Conservation (phyloP, 495 filamentous ascomycete species). For the Immersiella caudata region DNA sequence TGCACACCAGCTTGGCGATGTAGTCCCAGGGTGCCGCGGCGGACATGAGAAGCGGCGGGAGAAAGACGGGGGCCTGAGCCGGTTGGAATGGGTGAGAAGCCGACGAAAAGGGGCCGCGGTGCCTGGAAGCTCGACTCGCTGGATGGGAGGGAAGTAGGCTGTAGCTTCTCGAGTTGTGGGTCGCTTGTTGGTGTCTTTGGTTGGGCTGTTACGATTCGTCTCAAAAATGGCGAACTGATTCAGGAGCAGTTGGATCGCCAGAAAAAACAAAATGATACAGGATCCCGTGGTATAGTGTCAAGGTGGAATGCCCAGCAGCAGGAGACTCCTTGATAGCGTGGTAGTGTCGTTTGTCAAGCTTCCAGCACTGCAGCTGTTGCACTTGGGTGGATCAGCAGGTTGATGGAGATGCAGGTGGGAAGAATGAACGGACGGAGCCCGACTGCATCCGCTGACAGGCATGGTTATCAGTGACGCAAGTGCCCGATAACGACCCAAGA, state of each 20-base stretch:
- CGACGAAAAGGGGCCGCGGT: slow-evolving; percentile 2
- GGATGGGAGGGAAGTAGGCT: not conserved
- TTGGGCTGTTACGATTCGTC: not conserved
- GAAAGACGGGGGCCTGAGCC: slow-evolving; percentile 13
- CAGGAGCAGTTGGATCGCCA: not conserved
- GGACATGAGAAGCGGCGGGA: slow-evolving; percentile 45
- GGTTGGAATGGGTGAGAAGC: not conserved
- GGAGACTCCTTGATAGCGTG: not conserved
- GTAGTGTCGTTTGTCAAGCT: slow-evolving; percentile 11
- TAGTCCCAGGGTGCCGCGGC: slow-evolving; percentile 80
- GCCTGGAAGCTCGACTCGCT: not conserved
- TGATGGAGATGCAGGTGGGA: slow-evolving; percentile 2
- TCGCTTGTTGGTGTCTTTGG: not conserved
- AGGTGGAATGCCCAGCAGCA: slow-evolving; percentile 4
- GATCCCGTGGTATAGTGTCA: not conserved
- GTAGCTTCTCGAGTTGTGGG: not conserved
- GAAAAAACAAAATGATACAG: not conserved
- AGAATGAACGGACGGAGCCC: not conserved
- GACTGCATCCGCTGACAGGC: slow-evolving; percentile 13
- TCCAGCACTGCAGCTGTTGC: not conserved
- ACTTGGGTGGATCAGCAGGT: slow-evolving; percentile 31
- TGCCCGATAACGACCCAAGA: slow-evolving; percentile 29
- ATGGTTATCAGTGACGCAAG: slow-evolving; percentile 44
- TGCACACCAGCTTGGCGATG: slow-evolving; percentile 96
- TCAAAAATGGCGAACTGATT: not conserved